Conservation (phyloP, 352 stramenopile genomes). For the Ophiocytium majus region DNA sequence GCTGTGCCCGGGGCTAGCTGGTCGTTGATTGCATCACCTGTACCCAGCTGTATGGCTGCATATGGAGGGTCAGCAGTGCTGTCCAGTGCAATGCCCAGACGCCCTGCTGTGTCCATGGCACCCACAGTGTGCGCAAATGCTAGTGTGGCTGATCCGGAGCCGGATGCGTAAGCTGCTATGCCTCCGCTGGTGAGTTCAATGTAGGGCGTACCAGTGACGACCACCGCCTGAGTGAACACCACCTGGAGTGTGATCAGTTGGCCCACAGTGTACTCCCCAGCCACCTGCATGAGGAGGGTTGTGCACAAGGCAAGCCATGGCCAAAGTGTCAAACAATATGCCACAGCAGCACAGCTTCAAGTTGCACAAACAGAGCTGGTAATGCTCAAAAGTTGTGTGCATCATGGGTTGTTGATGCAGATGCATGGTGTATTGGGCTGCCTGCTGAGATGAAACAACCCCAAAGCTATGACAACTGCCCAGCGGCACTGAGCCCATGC, state of each 20-base stretch:
- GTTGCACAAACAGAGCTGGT: no score
- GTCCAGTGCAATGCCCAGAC: background rate
- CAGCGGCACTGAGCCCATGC: no score
- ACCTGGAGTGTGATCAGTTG: conserved; percentile 33
- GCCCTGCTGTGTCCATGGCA: background rate
- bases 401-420: no score
- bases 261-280: conserved; percentile 38
- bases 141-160: background rate
- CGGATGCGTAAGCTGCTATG: conserved; percentile 25
- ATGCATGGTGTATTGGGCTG: no score
- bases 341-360: no score
- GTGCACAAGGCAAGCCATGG: no score
- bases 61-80: background rate
- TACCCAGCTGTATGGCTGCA: background rate
- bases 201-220: conserved; percentile 16
- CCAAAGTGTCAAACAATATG: no score
- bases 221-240: conserved; percentile 42
- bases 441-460: no score
- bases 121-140: background rate
- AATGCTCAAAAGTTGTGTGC: no score
- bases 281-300: background rate
- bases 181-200: conserved; percentile 41
- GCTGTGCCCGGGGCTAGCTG: background rate
- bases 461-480: no score
- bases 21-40: no score